A percentile compares a stretch with the other conserved stretches of the same genome.
Evolutionary conservation across 2,329 filamentous ascomycete species (phyloP).

Genomic region (Hypoxylon sp.): DNA sequence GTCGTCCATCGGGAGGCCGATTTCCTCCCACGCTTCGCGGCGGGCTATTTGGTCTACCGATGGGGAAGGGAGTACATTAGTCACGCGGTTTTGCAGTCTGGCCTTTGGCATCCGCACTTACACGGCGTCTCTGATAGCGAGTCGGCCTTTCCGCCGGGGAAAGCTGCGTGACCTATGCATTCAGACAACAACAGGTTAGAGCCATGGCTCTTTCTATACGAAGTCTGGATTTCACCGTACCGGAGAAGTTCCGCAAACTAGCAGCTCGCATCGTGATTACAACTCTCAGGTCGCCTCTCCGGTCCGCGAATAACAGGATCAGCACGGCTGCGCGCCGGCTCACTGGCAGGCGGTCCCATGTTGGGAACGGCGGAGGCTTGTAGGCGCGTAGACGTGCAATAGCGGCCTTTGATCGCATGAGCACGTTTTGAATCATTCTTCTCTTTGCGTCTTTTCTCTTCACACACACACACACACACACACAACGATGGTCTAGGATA

Average conservation of each 20-base stretch:
- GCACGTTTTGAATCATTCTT: constrained; percentile 46
- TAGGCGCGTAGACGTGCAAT: constrained; percentile 73
- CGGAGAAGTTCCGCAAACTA: constrained; percentile 78
- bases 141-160: constrained; percentile 84
- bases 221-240: constrained; percentile 48
- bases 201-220: background rate
- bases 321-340: constrained; percentile 87
- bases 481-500: constrained; percentile 5
- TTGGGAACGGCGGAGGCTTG: constrained; percentile 71
- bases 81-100: background rate
- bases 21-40: constrained; percentile 92
- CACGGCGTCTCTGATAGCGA: constrained; percentile 71
- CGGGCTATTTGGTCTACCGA: constrained; percentile 82
- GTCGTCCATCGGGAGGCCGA: constrained; percentile 84
- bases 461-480: constrained; percentile 15
- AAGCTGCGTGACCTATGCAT: constrained; percentile 78
- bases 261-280: constrained; percentile 78
- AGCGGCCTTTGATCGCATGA: constrained; percentile 65
- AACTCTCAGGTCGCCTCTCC: constrained; percentile 80
- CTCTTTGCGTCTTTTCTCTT: background rate
- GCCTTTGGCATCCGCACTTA: constrained; percentile 54
- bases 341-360: constrained; percentile 73
- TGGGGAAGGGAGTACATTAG: constrained; percentile 15
- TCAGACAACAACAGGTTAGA: constrained; percentile 19
- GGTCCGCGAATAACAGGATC: constrained; percentile 89